Evolutionary conservation across 2,329 filamentous ascomycete species (phyloP).

Genomic region (Alternaria sp.): DNA sequence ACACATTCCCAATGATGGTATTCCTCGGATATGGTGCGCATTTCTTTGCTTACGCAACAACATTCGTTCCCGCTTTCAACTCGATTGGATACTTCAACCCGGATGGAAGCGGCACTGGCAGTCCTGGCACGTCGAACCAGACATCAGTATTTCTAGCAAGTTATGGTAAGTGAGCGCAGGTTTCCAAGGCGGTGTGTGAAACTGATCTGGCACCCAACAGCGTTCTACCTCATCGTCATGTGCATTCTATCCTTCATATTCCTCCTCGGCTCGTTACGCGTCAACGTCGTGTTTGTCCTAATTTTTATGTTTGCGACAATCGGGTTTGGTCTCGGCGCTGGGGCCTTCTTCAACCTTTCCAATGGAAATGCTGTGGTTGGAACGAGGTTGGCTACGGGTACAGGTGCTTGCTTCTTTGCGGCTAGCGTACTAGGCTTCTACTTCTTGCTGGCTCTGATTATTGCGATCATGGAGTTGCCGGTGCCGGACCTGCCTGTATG

Average conservation of each 20-base stretch:
- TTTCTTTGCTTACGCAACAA: conserved; percentile 25
- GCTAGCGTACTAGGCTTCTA: conserved; percentile 23
- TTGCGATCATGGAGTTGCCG: conserved; percentile 29
- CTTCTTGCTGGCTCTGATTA: conserved; percentile 20
- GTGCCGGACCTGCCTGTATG: conserved; percentile 3
- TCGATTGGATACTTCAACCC: conserved; percentile 28
- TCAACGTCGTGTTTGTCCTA: conserved; percentile 27
- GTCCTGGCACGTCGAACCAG: conserved; percentile 21
- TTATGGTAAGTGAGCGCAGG: conserved; percentile 14
- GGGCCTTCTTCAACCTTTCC: conserved; percentile 24
- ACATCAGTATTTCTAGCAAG: conserved; percentile 20
- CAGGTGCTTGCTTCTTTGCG: conserved; percentile 28
- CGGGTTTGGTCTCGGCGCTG: conserved; percentile 27
- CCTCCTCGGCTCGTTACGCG: conserved; percentile 24
- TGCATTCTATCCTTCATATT: conserved; percentile 28
- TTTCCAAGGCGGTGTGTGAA: neutral
- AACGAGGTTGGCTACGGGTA: conserved; percentile 13
- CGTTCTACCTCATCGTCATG: conserved; percentile 27
- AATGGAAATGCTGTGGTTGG: conserved; percentile 14
- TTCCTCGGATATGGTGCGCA: conserved; percentile 29
- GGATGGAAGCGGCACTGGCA: conserved; percentile 24
- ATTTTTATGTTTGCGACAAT: conserved; percentile 27
- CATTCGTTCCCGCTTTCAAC: conserved; percentile 25
- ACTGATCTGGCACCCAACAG: conserved; percentile 8
- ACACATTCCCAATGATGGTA: conserved; percentile 29